Percentiles rank a stretch among this genome's conserved stretches.
These are phyloP conservation scores for Colletotrichum cordylinicola DNA, from an alignment of 2,329 filamentous ascomycete species.

Conservation along the genomic window DNA sequence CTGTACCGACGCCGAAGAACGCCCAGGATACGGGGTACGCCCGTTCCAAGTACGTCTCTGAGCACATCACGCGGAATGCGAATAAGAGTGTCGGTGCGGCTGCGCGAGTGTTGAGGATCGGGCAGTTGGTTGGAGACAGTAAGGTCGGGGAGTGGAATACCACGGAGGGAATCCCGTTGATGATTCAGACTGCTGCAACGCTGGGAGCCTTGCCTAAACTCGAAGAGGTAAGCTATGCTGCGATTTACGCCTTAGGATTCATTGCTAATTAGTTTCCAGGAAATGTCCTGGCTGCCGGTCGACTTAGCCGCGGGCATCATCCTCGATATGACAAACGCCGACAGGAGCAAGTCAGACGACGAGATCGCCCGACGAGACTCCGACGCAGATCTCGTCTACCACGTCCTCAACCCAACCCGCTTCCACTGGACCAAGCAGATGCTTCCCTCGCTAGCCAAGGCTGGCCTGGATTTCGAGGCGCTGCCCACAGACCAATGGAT, in stretches of 20 bases:
- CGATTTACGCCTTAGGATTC: not conserved
- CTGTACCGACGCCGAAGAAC: slow-evolving; percentile 26
- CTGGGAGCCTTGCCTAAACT: slow-evolving; percentile 49
- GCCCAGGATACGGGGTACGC: slow-evolving; percentile 57
- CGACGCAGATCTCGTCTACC: slow-evolving; percentile 43
- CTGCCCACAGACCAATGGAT: slow-evolving; percentile 28
- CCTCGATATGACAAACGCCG: slow-evolving; percentile 30
- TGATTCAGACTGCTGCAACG: slow-evolving; percentile 49
- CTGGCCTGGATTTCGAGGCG: slow-evolving; percentile 48
- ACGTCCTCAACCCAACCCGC: slow-evolving; percentile 53
- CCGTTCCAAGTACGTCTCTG: slow-evolving; percentile 51
- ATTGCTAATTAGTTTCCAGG: not conserved
- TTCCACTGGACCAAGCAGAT: slow-evolving; percentile 58
- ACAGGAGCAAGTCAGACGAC: not conserved
- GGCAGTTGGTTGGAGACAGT: slow-evolving; percentile 50
- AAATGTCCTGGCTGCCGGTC: slow-evolving; percentile 39
- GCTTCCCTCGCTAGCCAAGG: slow-evolving; percentile 50
- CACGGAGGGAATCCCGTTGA: slow-evolving; percentile 54
- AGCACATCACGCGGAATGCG: slow-evolving; percentile 41
- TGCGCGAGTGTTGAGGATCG: slow-evolving; percentile 37
- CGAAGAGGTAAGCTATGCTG: slow-evolving; percentile 37
- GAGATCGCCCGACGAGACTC: slow-evolving; percentile 22
- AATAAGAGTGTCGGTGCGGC: not conserved
- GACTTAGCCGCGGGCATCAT: slow-evolving; percentile 37
- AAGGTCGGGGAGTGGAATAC: slow-evolving; percentile 50